These are phyloP conservation scores for Flaveria brownii DNA, from an alignment of 129 eudicot genomes.

Conservation along the genomic window DNA sequence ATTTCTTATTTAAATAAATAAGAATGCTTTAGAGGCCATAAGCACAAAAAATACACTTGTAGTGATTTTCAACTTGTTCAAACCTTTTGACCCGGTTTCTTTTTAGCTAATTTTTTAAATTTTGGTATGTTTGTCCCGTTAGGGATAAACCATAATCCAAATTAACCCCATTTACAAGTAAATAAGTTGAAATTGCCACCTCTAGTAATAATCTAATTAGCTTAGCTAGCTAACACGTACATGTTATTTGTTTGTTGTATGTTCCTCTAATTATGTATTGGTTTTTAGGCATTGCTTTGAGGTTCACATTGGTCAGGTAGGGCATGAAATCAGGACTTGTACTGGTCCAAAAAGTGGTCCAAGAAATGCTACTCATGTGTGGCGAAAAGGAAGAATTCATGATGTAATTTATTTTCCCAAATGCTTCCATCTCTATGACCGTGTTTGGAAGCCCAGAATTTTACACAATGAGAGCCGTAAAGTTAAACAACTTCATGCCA, in stretches of 20 bases:
- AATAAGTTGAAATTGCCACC: background rate
- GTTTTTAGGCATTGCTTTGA: slow-evolving; percentile 57
- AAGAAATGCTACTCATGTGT: slow-evolving; percentile 54
- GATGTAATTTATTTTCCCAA: slow-evolving; percentile 57
- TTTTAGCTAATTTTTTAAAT: background rate
- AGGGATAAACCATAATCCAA: background rate
- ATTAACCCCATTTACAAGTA: background rate
- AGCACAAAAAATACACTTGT: background rate
- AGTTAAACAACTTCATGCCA: slow-evolving; percentile 50
- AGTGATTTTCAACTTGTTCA: background rate
- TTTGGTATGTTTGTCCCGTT: background rate
- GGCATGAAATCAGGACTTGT: slow-evolving; percentile 68
- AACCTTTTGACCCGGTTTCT: background rate
- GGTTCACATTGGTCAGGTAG: slow-evolving; percentile 56
- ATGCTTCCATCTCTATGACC: slow-evolving; percentile 61
- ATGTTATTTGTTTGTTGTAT: background rate
- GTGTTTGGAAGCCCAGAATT: slow-evolving; percentile 70
- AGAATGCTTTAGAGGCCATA: background rate
- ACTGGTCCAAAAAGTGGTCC: slow-evolving; percentile 55
- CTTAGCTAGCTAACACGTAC: background rate
- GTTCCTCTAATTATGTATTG: slow-evolving; percentile 5
- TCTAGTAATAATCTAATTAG: background rate
- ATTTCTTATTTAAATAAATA: too few relatives aligned
- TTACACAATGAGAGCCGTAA: slow-evolving; percentile 48
- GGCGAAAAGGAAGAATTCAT: slow-evolving; percentile 56